These are phyloP conservation scores for Hydnum rufescens DNA, from an alignment of 768 basidiomycete species.

Conservation along the genomic window DNA sequence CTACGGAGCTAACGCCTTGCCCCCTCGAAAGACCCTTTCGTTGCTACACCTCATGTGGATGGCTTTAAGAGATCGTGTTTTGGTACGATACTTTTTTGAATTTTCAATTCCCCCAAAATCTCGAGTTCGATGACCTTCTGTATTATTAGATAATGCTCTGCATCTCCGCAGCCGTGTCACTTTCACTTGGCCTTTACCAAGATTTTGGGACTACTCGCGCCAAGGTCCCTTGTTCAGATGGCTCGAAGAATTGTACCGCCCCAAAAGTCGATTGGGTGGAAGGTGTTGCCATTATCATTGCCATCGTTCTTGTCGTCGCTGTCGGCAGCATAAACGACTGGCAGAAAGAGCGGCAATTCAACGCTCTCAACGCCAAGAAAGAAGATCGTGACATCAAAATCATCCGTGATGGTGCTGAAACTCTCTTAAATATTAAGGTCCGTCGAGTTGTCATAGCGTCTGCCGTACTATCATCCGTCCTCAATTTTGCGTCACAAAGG, in stretches of 20 bases:
- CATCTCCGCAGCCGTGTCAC: slow-evolving; percentile 78
- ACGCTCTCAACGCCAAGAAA: slow-evolving; percentile 78
- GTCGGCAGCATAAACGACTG: slow-evolving; percentile 95
- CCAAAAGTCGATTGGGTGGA: slow-evolving; percentile 95
- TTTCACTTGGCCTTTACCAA: slow-evolving; percentile 87
- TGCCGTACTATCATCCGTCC: slow-evolving; percentile 12
- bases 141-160: slow-evolving; percentile 56
- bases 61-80: slow-evolving; percentile 76
- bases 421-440: slow-evolving; percentile 65
- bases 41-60: slow-evolving; percentile 65
- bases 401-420: slow-evolving; percentile 50
- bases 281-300: slow-evolving; percentile 35
- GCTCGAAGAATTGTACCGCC: slow-evolving; percentile 21
- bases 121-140: neutral
- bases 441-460: neutral
- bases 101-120: neutral
- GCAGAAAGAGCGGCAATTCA: slow-evolving; percentile 97
- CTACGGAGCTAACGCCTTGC: slow-evolving; percentile 61
- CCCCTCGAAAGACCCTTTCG: slow-evolving; percentile 44
- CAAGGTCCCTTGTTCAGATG: slow-evolving; percentile 18
- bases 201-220: slow-evolving; percentile 61
- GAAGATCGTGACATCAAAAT: slow-evolving; percentile 83
- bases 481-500: slow-evolving; percentile 27
- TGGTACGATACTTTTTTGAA: slow-evolving; percentile 27
- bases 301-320: slow-evolving; percentile 32